Base-by-base conservation (phyloP, 176 grass and related monocot genomes). In the Triticum timopheevii region DNA sequence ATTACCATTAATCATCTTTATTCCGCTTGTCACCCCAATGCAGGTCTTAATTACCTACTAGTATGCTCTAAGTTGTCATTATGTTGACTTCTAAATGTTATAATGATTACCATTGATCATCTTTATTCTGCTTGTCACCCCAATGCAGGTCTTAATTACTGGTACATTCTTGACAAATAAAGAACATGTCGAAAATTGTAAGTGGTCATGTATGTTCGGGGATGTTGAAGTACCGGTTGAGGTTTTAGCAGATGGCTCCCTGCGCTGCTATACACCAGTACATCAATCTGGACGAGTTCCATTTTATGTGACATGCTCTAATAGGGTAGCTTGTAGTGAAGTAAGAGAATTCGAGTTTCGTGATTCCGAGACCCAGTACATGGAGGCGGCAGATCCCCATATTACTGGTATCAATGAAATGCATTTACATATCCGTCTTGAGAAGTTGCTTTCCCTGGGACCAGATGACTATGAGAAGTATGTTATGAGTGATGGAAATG, bases 121-220 rank as follows among this genome's bases (percentile, higher is more conserved):
- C 10, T 61, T 63, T 77, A 10, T 83, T 84, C 80, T 7, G 2
- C 16, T 84, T 79, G 58, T 64, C 69, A 80, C 34, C 34, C 31
- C 61, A 79, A 62, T 82, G 52, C 84, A 98, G 97, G 97, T 98
- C 87, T 56, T 93, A 82, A 88, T 99, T 83, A 99, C 73, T 44
- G 97, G 97, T 36, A 99, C 97, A 85, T 99, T 99, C 86, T 90
- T 97, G 89, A 91, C 85, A 86, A 94, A 87, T 65, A 96, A 94
- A 81, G 97, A 96, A 73, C 80, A 97, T 71, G 80, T 93, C 28
- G 92, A 94, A 86, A 99, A 93, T 72, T 93, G 77, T 59, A 90
- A 78, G 35, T 99, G 97, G 97, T 99, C 97, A 78, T 99, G 97
- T 87, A 99, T 99, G 97, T 99, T 99, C 40, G 97, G 97, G 49